phyloP scores from a whole-genome alignment of 2,329 filamentous ascomycete species.

The Aspergillus phoenicis region DNA sequence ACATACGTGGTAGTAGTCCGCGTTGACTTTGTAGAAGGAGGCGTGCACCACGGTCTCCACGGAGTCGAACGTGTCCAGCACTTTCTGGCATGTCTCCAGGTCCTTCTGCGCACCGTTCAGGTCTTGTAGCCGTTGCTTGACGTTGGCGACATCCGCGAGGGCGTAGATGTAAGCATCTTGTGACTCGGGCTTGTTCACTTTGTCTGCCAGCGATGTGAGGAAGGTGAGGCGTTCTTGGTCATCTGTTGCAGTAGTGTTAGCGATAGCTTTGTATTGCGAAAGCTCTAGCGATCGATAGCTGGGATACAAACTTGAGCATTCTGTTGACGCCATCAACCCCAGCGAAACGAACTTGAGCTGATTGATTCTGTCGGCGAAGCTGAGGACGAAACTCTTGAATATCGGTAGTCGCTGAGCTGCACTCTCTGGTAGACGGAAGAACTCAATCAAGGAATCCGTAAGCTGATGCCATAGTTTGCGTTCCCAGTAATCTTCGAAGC shows the following conservation, averaged over 20 bases:
- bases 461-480: conserved; percentile 99
- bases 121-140: conserved; percentile 79
- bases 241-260: conserved; percentile 57
- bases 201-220: conserved; percentile 77
- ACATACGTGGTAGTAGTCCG: conserved; percentile 83
- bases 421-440: conserved; percentile 82
- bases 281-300: background rate
- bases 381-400: conserved; percentile 93
- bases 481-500: conserved; percentile 97
- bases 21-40: conserved; percentile 92
- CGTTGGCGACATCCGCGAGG: conserved; percentile 82
- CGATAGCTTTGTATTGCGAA: background rate
- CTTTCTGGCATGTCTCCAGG: conserved; percentile 81
- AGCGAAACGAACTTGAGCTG: conserved; percentile 94
- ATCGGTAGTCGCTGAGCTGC: conserved; percentile 81
- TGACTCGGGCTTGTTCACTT: conserved; percentile 87
- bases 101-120: conserved; percentile 82
- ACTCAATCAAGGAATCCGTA: conserved; percentile 82
- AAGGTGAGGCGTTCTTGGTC: conserved; percentile 84
- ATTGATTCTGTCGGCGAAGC: conserved; percentile 98
- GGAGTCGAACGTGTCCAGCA: conserved; percentile 88
- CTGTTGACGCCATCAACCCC: conserved; percentile 80
- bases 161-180: conserved; percentile 97
- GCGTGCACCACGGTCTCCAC: conserved; percentile 96
- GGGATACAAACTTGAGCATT: conserved; percentile 57